These are phyloP conservation scores for Pontederia paniculata DNA, from an alignment of 176 grass and related monocot genomes.

Conservation along the genomic window DNA sequence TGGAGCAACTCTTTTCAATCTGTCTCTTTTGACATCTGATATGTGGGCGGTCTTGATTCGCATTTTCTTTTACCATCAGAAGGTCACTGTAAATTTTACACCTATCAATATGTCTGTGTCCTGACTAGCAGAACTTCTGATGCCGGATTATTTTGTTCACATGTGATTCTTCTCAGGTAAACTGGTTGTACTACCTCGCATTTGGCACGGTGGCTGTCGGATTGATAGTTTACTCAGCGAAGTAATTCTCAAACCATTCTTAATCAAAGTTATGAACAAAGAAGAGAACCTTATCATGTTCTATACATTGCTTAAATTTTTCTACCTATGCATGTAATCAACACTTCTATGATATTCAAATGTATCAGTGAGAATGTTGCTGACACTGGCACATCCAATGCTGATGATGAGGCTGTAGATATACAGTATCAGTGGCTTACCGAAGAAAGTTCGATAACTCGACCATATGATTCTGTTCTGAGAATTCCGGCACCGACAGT, in stretches of 20 bases:
- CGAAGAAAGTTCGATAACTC: no score
- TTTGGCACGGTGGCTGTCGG: slow-evolving; percentile 20
- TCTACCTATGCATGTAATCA: no score
- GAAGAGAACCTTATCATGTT: no score
- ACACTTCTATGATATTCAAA: no score
- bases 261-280: no score
- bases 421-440: no score
- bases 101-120: neutral
- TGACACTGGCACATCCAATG: no score
- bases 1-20: slow-evolving; percentile 39
- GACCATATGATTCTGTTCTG: no score
- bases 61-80: slow-evolving; percentile 37
- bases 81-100: slow-evolving; percentile 5
- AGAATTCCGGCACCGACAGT: no score
- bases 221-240: slow-evolving; percentile 29
- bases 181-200: slow-evolving; percentile 32
- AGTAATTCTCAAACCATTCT: slow-evolving; percentile 7
- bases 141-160: neutral
- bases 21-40: slow-evolving; percentile 35
- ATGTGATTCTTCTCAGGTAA: slow-evolving; percentile 13
- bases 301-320: no score
- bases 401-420: no score
- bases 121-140: neutral
- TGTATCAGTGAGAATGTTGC: no score
- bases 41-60: slow-evolving; percentile 39